Conservation (phyloP, 441 rosid species). For the Melastoma candidum region DNA sequence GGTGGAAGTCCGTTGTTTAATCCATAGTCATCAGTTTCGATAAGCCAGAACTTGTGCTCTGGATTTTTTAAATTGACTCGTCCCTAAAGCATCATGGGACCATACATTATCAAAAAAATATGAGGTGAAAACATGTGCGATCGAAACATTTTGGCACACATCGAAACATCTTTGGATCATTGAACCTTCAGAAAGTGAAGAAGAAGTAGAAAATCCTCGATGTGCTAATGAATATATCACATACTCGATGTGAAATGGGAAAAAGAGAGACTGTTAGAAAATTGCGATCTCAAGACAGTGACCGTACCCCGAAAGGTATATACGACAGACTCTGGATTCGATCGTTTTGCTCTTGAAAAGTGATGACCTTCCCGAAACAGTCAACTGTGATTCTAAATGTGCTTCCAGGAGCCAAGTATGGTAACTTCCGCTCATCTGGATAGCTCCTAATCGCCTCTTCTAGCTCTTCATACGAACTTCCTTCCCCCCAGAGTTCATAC, state of each 20-base stretch:
- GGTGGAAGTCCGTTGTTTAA: slow-evolving; percentile 88
- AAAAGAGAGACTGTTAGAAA: not conserved
- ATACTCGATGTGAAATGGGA: no score
- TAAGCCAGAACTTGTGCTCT: slow-evolving; percentile 70
- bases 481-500: slow-evolving; percentile 97
- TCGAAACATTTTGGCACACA: no score
- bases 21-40: slow-evolving; percentile 80
- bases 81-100: slow-evolving; percentile 41
- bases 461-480: slow-evolving; percentile 56
- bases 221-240: no score
- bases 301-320: slow-evolving; percentile 71
- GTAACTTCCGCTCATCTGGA: slow-evolving; percentile 69
- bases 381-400: slow-evolving; percentile 77
- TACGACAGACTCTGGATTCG: slow-evolving; percentile 52
- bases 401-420: slow-evolving; percentile 45
- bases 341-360: slow-evolving; percentile 71
- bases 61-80: slow-evolving; percentile 67
- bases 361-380: slow-evolving; percentile 73
- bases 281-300: not conserved
- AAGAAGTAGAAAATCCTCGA: no score
- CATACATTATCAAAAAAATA: not conserved
- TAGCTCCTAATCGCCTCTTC: slow-evolving; percentile 46
- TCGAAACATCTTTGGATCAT: no score
- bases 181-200: no score
- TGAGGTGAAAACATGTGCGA: no score